Conservation (phyloP, 2,329 filamentous ascomycete genomes). For the Allantophomopsis cytisporea region DNA sequence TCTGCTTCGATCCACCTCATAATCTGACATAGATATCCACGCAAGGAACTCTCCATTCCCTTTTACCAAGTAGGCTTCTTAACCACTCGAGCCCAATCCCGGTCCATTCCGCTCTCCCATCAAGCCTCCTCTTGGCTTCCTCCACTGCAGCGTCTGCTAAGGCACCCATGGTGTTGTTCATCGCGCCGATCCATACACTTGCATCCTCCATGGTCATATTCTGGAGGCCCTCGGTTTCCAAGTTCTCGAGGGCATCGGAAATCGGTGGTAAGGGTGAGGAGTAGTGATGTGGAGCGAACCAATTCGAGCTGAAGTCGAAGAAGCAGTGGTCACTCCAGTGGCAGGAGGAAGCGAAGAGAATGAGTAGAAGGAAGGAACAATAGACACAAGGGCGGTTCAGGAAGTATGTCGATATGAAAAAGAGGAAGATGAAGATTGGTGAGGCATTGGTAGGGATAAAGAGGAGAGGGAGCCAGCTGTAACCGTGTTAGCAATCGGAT, state of each 20-base stretch:
- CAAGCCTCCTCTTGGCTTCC: slow-evolving; percentile 33
- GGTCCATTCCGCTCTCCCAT: slow-evolving; percentile 52
- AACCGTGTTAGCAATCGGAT: slow-evolving; percentile 4
- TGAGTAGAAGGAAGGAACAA: slow-evolving; percentile 88
- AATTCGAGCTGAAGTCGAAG: slow-evolving; percentile 82
- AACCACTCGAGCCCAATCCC: slow-evolving; percentile 78
- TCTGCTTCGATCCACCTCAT: slow-evolving; percentile 19
- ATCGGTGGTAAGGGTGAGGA: slow-evolving; percentile 5
- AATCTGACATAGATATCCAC: slow-evolving; percentile 77
- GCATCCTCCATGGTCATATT: slow-evolving; percentile 20
- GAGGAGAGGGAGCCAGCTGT: slow-evolving; percentile 73
- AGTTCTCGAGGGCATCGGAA: slow-evolving; percentile 12
- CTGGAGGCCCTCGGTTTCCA: slow-evolving; percentile 2
- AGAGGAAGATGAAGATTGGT: slow-evolving; percentile 73
- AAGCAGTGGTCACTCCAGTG: slow-evolving; percentile 85
- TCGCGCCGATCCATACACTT: slow-evolving; percentile 20
- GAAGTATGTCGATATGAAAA: slow-evolving; percentile 89
- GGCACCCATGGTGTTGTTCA: slow-evolving; percentile 58
- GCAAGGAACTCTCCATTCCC: slow-evolving; percentile 85
- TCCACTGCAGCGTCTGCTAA: slow-evolving; percentile 55
- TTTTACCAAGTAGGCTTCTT: slow-evolving; percentile 63
- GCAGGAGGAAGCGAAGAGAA: slow-evolving; percentile 85
- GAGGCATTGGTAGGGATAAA: slow-evolving; percentile 82
- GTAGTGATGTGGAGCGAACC: slow-evolving; percentile 66
- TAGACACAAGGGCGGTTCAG: slow-evolving; percentile 95